phyloP scores from a whole-genome alignment of 352 stramenopile genomes.

The Pythium plurisporium region DNA sequence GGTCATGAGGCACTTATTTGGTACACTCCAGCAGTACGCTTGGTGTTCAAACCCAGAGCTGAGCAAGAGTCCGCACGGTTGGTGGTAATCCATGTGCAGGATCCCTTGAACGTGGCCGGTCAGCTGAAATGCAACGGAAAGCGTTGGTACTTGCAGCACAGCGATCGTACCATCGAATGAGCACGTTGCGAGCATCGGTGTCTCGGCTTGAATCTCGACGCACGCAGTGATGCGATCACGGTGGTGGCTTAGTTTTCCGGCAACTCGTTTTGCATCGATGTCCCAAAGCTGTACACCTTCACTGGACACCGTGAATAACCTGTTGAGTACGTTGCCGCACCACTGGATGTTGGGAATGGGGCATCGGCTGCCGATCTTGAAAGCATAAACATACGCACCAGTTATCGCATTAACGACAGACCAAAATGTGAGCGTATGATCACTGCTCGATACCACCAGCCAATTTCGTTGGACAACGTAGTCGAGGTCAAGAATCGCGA shows the following conservation, averaged over 20 bases:
- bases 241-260: conserved; percentile 29
- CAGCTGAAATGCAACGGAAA: conserved; percentile 52
- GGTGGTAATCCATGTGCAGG: conserved; percentile 56
- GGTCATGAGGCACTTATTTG: conserved; percentile 39
- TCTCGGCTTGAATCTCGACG: conserved; percentile 45
- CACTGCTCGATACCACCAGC: conserved; percentile 47
- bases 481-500: conserved; percentile 56
- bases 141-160: conserved; percentile 55
- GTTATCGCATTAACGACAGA: conserved; percentile 57
- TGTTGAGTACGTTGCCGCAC: conserved; percentile 40
- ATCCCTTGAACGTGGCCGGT: conserved; percentile 60
- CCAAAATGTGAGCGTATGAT: conserved; percentile 59
- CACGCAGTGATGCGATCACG: conserved; percentile 51
- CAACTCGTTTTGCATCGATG: conserved; percentile 38
- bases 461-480: conserved; percentile 47
- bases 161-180: conserved; percentile 77
- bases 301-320: conserved; percentile 25
- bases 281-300: conserved; percentile 57
- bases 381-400: conserved; percentile 58
- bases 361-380: conserved; percentile 49
- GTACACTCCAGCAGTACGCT: conserved; percentile 73
- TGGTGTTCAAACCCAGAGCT: conserved; percentile 81
- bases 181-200: conserved; percentile 49
- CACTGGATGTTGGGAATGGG: conserved; percentile 53
- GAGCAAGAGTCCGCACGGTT: conserved; percentile 35